Percentiles rank a stretch among this genome's conserved stretches.
These are phyloP conservation scores for Solanum infundibuliforme DNA, from an alignment of 257 asterid species.

Conservation along the genomic window DNA sequence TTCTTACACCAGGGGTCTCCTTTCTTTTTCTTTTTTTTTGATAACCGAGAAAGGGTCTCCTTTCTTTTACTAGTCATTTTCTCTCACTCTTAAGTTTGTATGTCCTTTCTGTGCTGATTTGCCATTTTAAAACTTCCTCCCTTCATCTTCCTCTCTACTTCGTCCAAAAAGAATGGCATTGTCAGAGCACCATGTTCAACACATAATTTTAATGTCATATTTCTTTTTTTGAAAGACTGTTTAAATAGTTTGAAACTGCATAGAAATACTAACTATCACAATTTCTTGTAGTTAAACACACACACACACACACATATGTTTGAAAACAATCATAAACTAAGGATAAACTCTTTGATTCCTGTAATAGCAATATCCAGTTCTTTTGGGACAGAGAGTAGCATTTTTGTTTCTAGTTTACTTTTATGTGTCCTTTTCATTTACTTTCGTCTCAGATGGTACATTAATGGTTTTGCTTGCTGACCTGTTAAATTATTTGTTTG, in stretches of 20 bases:
- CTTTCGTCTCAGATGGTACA: neutral
- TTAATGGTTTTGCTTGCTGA: neutral
- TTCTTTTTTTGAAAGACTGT: neutral
- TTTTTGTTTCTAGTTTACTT: neutral
- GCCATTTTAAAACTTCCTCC: neutral
- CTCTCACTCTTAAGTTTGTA: neutral
- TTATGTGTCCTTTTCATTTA: neutral
- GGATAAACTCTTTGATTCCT: neutral
- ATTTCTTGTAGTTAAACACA: neutral
- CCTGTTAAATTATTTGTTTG: neutral
- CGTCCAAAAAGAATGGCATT: neutral
- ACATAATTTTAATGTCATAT: neutral
- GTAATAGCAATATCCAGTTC: neutral
- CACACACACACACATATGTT: neutral
- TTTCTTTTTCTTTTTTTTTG: neutral
- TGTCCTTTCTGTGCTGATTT: neutral
- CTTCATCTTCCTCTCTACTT: neutral
- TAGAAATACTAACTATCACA: neutral
- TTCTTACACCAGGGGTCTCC: neutral
- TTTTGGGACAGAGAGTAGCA: neutral
- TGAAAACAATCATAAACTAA: neutral
- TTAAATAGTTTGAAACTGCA: neutral
- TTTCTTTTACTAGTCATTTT: neutral
- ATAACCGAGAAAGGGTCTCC: neutral
- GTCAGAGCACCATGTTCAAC: neutral